phyloP scores from a whole-genome alignment of 2,329 filamentous ascomycete species.

The Arthroderma uncinatum region DNA sequence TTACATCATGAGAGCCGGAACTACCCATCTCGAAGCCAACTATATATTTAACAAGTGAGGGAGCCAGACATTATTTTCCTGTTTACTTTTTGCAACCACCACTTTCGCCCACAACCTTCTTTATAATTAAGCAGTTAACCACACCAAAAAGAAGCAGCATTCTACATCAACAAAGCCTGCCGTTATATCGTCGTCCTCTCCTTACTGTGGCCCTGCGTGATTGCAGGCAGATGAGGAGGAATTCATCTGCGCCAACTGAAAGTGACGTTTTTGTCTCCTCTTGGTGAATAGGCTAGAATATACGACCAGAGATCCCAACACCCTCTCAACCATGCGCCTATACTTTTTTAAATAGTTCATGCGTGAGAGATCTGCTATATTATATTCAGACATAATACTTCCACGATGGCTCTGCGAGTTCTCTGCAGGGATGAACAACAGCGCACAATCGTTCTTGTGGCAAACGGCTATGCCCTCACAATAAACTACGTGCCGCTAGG shows the following conservation, averaged over 20 bases:
- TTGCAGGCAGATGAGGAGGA: neutral
- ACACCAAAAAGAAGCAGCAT: neutral
- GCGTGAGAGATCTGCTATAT: neutral
- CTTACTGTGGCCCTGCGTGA: neutral
- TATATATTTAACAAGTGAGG: neutral
- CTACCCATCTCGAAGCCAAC: neutral
- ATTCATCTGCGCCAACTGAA: neutral
- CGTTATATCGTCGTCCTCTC: neutral
- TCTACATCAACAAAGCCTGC: neutral
- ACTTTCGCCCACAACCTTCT: neutral
- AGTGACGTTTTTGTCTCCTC: neutral
- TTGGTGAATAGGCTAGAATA: neutral
- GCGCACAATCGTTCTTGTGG: constrained; percentile 77
- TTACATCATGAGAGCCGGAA: neutral
- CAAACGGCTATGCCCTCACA: constrained; percentile 66
- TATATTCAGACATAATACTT: neutral
- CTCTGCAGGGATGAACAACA: constrained; percentile 77
- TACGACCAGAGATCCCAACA: neutral
- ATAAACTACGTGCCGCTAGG: constrained; percentile 64
- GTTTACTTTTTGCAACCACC: neutral
- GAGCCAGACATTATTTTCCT: neutral
- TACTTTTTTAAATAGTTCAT: neutral
- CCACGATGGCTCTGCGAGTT: constrained; percentile 55
- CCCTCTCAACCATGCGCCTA: neutral
- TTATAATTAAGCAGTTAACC: neutral